Base-by-base conservation (phyloP, 129 eudicot genomes). In the Pseudognaphalium luteoalbum region DNA sequence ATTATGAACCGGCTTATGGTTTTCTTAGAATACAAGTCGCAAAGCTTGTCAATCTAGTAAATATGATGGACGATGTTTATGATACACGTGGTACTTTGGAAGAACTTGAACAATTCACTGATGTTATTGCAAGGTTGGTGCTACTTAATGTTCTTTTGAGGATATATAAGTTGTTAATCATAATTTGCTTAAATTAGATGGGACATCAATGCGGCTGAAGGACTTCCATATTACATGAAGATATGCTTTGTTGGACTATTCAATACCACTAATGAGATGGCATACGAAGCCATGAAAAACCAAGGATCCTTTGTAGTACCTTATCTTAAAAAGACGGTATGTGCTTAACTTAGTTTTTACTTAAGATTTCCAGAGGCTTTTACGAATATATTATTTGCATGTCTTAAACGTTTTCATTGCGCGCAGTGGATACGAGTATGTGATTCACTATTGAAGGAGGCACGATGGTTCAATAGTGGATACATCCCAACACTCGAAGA, bases 401-500 rank as follows among this genome's bases (percentile, higher is more conserved):
- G 6, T 2, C 16, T 2, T 51, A 4, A 3, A 62, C 1, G 33
- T 21, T 37, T 58, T 6, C 29, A 6, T 34, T 80, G 72, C 76
- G 0, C 28, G 28, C 28, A 85, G 88, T 85, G 88, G 88, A 66
- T 57, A 64, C 79, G 81, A 61, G 70, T 73, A 25, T 81, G 85
- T 34, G 79, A 81, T 6, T 62, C 78, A 17, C 69, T 63, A 47
- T 39, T 78, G 7, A 6, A 62, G 54, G 88, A 85, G 71, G 85
- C 88, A 6, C 77, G 62, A 70, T 85, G 88, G 88, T 85, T 69
- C 71, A 41, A 81, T 25, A 74, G 81, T 58, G 85, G 90, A 20
- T 87, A 87, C 14, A 85, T 19, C 30, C 96, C 92, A 64, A 85
- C 77, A 54, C 63, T 90, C 1, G 80, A 74, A 60, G 92, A 87